Evolutionary conservation across 2,329 filamentous ascomycete genomes (phyloP).

Genomic region (Phaeosphaeriaceae sp.): DNA sequence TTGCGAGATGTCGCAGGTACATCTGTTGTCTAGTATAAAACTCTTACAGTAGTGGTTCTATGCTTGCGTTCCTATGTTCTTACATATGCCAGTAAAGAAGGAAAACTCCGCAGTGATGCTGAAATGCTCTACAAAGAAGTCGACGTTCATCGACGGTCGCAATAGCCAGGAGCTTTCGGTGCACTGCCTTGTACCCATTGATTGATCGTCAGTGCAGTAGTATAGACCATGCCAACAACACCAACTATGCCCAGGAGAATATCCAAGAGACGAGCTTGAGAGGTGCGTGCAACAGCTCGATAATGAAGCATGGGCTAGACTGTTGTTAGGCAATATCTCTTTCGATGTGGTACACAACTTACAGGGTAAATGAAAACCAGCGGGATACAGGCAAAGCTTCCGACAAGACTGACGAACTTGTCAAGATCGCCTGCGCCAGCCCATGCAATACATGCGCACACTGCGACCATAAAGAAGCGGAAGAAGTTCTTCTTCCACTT

Average conservation of each 20-base stretch:
- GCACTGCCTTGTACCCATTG: constrained; percentile 77
- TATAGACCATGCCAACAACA: constrained; percentile 87
- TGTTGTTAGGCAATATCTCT: constrained; percentile 40
- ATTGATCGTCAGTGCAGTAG: constrained; percentile 82
- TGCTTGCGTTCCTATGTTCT: not conserved
- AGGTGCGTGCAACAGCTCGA: constrained; percentile 76
- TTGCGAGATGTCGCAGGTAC: not conserved
- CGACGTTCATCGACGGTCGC: constrained; percentile 54
- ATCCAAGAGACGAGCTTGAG: constrained; percentile 74
- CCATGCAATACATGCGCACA: constrained; percentile 90
- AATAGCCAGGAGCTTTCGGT: constrained; percentile 68
- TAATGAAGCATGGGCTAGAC: constrained; percentile 86
- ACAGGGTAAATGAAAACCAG: constrained; percentile 98
- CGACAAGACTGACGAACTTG: constrained; percentile 95
- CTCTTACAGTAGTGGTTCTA: not conserved
- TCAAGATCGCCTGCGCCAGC: constrained; percentile 90
- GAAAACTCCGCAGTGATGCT: not conserved
- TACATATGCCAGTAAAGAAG: not conserved
- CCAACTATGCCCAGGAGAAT: constrained; percentile 82
- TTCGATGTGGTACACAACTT: constrained; percentile 54
- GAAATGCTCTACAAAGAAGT: not conserved
- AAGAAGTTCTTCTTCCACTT: constrained; percentile 99
- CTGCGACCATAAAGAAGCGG: constrained; percentile 87
- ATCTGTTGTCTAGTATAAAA: not conserved
- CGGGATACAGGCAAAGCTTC: constrained; percentile 97